Conservation (phyloP, 345 rosid genomes). For the Melaleuca quinquenervia region DNA sequence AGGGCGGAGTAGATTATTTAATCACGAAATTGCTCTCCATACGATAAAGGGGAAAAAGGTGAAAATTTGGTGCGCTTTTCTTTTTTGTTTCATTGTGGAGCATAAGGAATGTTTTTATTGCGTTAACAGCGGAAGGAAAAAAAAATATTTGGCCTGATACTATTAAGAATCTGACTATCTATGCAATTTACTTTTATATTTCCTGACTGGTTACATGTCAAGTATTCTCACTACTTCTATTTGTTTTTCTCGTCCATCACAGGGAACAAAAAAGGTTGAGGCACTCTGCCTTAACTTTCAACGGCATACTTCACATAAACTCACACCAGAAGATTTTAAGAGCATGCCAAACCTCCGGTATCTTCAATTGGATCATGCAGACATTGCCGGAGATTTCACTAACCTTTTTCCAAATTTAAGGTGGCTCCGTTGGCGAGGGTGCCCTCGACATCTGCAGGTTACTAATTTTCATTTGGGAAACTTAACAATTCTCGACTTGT, state of each 20-base stretch:
- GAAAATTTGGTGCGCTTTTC: neutral
- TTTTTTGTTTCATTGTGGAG: neutral
- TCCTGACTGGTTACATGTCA: no score
- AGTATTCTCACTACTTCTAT: neutral
- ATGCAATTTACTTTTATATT: neutral
- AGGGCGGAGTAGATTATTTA: neutral
- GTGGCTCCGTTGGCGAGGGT: neutral
- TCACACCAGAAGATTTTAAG: neutral
- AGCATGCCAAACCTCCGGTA: neutral
- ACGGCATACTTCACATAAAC: neutral
- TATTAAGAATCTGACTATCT: rapidly evolving
- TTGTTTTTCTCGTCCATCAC: neutral
- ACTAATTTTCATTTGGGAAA: neutral
- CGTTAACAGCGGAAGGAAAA: neutral
- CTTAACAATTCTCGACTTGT: neutral
- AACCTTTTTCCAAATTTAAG: neutral
- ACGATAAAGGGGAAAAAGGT: neutral
- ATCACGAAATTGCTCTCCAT: neutral
- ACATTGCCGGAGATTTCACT: neutral
- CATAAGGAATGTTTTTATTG: neutral
- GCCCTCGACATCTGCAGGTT: neutral
- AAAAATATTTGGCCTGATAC: neutral
- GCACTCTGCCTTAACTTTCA: neutral
- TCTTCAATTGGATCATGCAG: neutral
- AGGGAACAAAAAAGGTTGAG: neutral